phyloP scores from a whole-genome alignment of 1,284 basidiomycete species.

The Tilletia horrida region DNA sequence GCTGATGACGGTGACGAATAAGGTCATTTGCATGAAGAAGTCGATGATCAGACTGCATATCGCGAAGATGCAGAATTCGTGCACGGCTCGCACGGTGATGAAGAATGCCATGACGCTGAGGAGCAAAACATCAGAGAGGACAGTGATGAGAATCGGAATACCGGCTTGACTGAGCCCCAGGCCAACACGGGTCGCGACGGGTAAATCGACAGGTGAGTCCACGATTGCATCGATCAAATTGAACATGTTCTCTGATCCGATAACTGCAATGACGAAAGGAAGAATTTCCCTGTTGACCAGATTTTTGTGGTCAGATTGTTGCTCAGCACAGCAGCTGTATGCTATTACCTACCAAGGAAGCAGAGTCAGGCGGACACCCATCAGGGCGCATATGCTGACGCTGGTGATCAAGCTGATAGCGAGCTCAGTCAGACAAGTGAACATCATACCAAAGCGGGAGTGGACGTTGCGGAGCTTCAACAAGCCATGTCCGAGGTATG shows the following conservation, averaged over 20 bases:
- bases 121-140: slow-evolving; percentile 78
- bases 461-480: slow-evolving; percentile 64
- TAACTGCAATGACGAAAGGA: slow-evolving; percentile 89
- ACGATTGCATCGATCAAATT: slow-evolving; percentile 84
- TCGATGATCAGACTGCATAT: slow-evolving; percentile 90
- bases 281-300: slow-evolving; percentile 62
- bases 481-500: slow-evolving; percentile 74
- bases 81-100: slow-evolving; percentile 71
- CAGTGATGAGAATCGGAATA: slow-evolving; percentile 84
- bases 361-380: slow-evolving; percentile 78
- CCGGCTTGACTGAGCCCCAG: slow-evolving; percentile 82
- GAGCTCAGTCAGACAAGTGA: slow-evolving; percentile 88
- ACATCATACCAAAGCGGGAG: slow-evolving; percentile 82
- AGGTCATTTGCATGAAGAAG: slow-evolving; percentile 89
- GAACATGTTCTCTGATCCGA: slow-evolving; percentile 97
- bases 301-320: background rate
- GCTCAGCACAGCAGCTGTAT: slow-evolving; percentile 13
- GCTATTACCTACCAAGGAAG: slow-evolving; percentile 68
- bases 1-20: slow-evolving; percentile 82
- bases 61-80: slow-evolving; percentile 89
- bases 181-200: slow-evolving; percentile 87
- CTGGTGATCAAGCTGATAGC: slow-evolving; percentile 87
- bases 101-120: slow-evolving; percentile 75
- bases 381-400: slow-evolving; percentile 80
- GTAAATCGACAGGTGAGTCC: slow-evolving; percentile 79